A percentile compares a stretch with the other conserved stretches of the same genome.
These are phyloP conservation scores for Aechmea fasciata DNA, from an alignment of 176 grass and related monocot genomes.

Conservation along the genomic window DNA sequence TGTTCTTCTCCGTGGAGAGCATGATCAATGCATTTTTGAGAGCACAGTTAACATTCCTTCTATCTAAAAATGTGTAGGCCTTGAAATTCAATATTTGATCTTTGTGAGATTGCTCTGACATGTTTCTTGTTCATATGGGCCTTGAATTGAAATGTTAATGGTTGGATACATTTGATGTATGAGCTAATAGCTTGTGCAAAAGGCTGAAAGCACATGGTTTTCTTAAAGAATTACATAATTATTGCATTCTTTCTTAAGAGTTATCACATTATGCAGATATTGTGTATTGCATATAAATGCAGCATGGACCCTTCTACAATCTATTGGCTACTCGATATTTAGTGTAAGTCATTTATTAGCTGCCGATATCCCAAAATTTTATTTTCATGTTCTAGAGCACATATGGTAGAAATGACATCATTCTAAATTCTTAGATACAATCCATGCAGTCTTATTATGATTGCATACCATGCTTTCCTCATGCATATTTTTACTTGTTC, in stretches of 20 bases:
- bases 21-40: not conserved
- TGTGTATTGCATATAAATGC: constrained; percentile 65
- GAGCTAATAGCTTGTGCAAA: not conserved
- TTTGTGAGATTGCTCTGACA: not conserved
- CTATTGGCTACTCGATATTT: constrained; percentile 48
- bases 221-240: no score
- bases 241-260: not conserved
- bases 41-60: not conserved
- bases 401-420: not conserved
- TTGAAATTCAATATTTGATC: not conserved
- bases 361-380: constrained; percentile 23
- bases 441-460: no score
- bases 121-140: not conserved
- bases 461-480: no score
- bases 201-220: no score
- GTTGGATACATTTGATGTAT: not conserved
- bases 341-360: constrained; percentile 37
- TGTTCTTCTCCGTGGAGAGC: not conserved
- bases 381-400: constrained; percentile 7
- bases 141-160: not conserved
- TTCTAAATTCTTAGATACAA: not conserved
- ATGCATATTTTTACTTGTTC: not conserved
- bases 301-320: constrained; percentile 73
- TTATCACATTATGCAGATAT: constrained; percentile 30
- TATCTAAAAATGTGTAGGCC: not conserved